Conservation (phyloP, 2,329 filamentous ascomycete species). For the Monilinia laxa region DNA sequence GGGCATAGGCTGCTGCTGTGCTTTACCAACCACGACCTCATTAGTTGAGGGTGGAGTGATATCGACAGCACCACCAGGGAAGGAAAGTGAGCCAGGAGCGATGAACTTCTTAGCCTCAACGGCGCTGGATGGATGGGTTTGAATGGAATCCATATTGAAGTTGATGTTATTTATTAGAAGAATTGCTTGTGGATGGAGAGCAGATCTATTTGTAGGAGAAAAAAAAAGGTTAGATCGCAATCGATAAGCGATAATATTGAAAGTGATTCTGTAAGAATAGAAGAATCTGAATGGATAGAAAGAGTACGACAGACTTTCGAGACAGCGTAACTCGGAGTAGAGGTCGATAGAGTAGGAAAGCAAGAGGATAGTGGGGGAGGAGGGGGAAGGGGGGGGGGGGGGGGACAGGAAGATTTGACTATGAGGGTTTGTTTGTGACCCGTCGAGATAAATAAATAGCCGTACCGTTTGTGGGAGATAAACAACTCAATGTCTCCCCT, state of each 20-base stretch:
- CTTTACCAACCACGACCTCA: constrained; percentile 59
- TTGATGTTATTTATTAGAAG: constrained; percentile 33
- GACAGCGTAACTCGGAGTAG: constrained; percentile 26
- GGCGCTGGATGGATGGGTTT: constrained; percentile 87
- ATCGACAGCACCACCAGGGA: constrained; percentile 80
- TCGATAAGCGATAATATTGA: constrained; percentile 4
- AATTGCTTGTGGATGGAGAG: constrained; percentile 26
- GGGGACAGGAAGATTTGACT: constrained; percentile 18
- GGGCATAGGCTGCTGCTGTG: constrained; percentile 58
- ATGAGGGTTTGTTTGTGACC: constrained; percentile 22
- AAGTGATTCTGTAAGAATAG: background rate
- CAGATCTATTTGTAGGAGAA: constrained; percentile 33
- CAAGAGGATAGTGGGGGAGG: background rate
- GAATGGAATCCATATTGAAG: constrained; percentile 74
- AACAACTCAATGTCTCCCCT: constrained; percentile 99
- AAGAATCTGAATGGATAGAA: background rate
- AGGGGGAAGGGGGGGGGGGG: constrained; percentile 1
- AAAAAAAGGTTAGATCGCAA: constrained; percentile 34
- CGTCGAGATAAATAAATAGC: constrained; percentile 27
- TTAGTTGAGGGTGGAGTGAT: constrained; percentile 72
- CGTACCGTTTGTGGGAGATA: constrained; percentile 78
- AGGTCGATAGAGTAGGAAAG: constrained; percentile 17
- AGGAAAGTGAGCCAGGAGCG: constrained; percentile 86
- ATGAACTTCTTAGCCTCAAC: constrained; percentile 95
- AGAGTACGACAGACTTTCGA: constrained; percentile 20